Evolutionary conservation across 2,329 filamentous ascomycete species (phyloP), one percentile per base, ranked within the genome.

Genomic region (Dryadomyces sulphureus): DNA sequence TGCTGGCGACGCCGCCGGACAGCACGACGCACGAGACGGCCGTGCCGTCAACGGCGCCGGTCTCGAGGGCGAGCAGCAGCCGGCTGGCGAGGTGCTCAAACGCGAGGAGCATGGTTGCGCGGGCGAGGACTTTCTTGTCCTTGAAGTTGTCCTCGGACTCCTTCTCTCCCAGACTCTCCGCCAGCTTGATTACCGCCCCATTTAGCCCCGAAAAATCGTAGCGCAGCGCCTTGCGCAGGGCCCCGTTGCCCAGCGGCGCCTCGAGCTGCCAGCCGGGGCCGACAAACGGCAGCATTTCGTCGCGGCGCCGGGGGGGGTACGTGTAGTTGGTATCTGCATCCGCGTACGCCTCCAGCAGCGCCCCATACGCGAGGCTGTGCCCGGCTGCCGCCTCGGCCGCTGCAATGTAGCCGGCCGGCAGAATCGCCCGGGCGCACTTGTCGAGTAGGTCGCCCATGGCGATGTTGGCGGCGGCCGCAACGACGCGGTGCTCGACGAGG

Each of bases 361-460:
- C 78, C 4, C 81, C 92, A 64, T 93, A 96, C 70, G 87, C 87
- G 45, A 85, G 80, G 54, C 75, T 74, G 38, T 41, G 43, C 7
- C 44, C 47, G 67, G 68, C 34, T 69, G 8, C 8, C 3, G 32
- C n/a, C 21, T 45, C 36, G 7, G 50, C 68, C 1, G 60, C 59
- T 17, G 69, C 63, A 20, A 90, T 61, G 3, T 79, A 52, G 0
- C 68, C 61, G 0, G 63, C 22, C 0, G 89, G 90, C 1, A 96
- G 63, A 48, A 95, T 77, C 16, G 72, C 68, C 41, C 92, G 77
- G 7, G 86, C 88, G 48, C 79, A 73, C 63, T 96, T 94, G 67
- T 98, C 92, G 30, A 98, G 68, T 55, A 84, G 77, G 62, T 94
- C 86, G 42, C 92, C 92, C 48, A 95, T 68, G n/a, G 92, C 88